Percentiles rank a stretch among this genome's conserved stretches.
phyloP scores from a whole-genome alignment of 768 basidiomycete species.

The Mrakia gelida region DNA sequence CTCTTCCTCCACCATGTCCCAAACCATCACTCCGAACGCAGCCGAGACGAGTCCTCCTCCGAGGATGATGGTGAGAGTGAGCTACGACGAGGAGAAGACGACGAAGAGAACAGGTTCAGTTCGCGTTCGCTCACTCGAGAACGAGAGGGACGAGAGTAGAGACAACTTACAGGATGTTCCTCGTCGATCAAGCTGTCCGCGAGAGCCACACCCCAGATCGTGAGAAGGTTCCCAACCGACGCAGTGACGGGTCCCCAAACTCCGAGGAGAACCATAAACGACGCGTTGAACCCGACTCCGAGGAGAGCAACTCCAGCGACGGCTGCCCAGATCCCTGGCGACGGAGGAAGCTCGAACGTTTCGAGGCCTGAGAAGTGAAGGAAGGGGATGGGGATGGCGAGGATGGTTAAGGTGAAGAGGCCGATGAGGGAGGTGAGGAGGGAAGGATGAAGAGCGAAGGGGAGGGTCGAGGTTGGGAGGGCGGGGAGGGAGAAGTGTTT shows the following conservation, averaged over 20 bases:
- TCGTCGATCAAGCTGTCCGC: neutral
- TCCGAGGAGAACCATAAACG: constrained; percentile 14
- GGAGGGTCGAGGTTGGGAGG: constrained; percentile 1
- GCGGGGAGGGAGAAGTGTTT: constrained; percentile 16
- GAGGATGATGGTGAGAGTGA: neutral
- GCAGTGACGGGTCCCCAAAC: constrained; percentile 29
- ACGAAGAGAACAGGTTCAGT: neutral
- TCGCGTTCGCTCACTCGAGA: neutral
- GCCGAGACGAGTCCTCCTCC: constrained; percentile 12
- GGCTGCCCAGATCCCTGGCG: neutral
- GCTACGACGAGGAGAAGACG: neutral
- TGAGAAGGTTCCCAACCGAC: constrained; percentile 22
- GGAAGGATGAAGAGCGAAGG: constrained; percentile 25
- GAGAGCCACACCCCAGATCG: constrained; percentile 20
- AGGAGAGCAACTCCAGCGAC: neutral
- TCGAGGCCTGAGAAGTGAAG: constrained; percentile 15
- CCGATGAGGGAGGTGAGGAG: constrained; percentile 27
- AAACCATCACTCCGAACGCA: constrained; percentile 18
- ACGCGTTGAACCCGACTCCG: constrained; percentile 19
- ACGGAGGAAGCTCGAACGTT: constrained; percentile 15
- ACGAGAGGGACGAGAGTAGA: neutral
- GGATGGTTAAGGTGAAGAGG: constrained; percentile 10
- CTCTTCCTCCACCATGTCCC: constrained; percentile 13
- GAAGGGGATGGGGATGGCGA: constrained; percentile 14
- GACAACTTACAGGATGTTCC: neutral